Percentiles rank a stretch among this genome's conserved stretches.
These are phyloP conservation scores for Allium sativum DNA, from an alignment of 106 monocot species.

Conservation along the genomic window DNA sequence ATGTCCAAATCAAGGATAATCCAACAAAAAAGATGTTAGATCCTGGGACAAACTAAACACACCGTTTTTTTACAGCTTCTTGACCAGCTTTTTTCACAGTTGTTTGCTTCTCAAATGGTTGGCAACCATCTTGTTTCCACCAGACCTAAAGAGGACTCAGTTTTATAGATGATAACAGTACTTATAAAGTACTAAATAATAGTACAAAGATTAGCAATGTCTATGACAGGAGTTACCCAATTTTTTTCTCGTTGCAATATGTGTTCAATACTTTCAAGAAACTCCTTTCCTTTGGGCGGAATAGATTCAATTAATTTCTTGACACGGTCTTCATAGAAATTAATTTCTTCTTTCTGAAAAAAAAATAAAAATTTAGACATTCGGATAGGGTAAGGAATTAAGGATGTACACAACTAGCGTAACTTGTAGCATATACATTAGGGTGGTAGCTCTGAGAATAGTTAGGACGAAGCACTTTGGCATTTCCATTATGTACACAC, in stretches of 20 bases:
- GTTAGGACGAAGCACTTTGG: too few relatives aligned
- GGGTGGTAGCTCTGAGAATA: too few relatives aligned
- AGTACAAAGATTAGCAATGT: not conserved
- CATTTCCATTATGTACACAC: not conserved
- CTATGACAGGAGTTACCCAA: conserved; percentile 47
- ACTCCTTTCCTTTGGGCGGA: conserved; percentile 96
- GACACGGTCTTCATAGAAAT: conserved; percentile 73
- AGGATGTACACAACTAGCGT: too few relatives aligned
- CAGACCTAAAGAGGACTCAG: conserved; percentile 41
- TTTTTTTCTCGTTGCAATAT: conserved; percentile 95
- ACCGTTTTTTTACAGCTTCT: conserved; percentile 81
- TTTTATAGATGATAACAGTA: too few relatives aligned
- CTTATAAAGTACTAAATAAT: too few relatives aligned
- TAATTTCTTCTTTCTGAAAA: conserved; percentile 86
- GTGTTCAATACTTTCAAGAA: conserved; percentile 89
- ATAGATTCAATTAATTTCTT: conserved; percentile 77
- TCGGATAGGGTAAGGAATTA: not conserved
- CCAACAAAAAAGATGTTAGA: not conserved
- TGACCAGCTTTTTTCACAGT: conserved; percentile 54
- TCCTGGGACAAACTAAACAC: conserved; percentile 1
- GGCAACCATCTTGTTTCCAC: conserved; percentile 99
- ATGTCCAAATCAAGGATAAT: not conserved
- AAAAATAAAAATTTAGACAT: not conserved
- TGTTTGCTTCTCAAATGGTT: conserved; percentile 69
- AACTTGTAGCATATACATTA: too few relatives aligned